These are phyloP conservation scores for Flaveria floridana DNA, from an alignment of 140 eudicot genomes.

Conservation along the genomic window DNA sequence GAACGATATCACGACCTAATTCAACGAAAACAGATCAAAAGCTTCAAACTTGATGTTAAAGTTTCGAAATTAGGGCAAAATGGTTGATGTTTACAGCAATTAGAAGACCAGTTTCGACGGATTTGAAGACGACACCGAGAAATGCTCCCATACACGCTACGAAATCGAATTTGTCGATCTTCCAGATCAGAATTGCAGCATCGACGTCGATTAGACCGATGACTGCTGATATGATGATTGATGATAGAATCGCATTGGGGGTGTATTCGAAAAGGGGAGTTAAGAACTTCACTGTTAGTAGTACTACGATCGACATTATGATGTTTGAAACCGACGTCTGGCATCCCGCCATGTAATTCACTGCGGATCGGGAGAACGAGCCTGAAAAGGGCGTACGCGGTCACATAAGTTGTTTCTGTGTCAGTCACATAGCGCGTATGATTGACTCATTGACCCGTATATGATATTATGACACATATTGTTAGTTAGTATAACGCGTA, in stretches of 20 bases:
- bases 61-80: background rate
- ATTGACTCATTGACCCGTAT: too few relatives aligned
- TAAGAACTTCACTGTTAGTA: slow-evolving; percentile 54
- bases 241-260: slow-evolving; percentile 77
- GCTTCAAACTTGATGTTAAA: background rate
- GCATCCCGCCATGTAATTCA: slow-evolving; percentile 87
- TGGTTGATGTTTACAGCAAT: slow-evolving; percentile 61
- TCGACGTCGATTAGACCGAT: slow-evolving; percentile 64
- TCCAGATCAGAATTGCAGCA: slow-evolving; percentile 73
- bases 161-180: slow-evolving; percentile 77
- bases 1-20: slow-evolving; percentile 68
- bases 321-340: slow-evolving; percentile 83
- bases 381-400: slow-evolving; percentile 35
- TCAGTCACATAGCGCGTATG: too few relatives aligned
- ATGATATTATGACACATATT: too few relatives aligned
- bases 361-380: slow-evolving; percentile 83
- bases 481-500: too few relatives aligned
- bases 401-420: too few relatives aligned
- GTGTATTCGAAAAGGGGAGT: slow-evolving; percentile 85
- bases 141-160: slow-evolving; percentile 89
- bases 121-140: slow-evolving; percentile 68
- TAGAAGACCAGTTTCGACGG: slow-evolving; percentile 81
- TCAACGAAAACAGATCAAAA: background rate
- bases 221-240: slow-evolving; percentile 87
- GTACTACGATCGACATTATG: slow-evolving; percentile 68